phyloP scores from a whole-genome alignment of 257 asterid genomes.

The Nicotiana tomentosiformis region DNA sequence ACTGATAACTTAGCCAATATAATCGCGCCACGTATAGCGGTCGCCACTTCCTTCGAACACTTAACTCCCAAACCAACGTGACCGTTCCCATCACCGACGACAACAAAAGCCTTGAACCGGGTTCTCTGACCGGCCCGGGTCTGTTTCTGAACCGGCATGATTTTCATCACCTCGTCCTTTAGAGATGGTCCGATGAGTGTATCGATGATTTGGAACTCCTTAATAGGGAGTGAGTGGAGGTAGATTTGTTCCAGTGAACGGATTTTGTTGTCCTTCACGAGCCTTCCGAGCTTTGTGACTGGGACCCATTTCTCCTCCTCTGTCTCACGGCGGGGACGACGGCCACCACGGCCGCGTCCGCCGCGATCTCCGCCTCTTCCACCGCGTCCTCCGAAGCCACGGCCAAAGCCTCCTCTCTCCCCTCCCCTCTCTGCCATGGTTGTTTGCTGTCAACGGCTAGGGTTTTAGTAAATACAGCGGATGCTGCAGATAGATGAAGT shows the following conservation, averaged over 20 bases:
- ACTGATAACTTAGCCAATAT: conserved; percentile 73
- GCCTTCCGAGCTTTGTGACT: conserved; percentile 69
- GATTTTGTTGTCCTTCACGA: conserved; percentile 61
- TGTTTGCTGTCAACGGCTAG: background rate
- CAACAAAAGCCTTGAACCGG: conserved; percentile 86
- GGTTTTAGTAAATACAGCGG: background rate
- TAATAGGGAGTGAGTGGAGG: conserved; percentile 83
- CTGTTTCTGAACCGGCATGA: conserved; percentile 96
- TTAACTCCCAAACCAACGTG: conserved; percentile 87
- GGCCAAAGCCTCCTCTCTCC: conserved; percentile 71
- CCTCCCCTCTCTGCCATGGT: conserved; percentile 31
- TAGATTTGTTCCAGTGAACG: conserved; percentile 67
- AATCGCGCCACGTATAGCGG: conserved; percentile 81
- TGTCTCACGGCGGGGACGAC: conserved; percentile 60
- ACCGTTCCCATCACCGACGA: conserved; percentile 78
- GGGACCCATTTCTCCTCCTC: conserved; percentile 97
- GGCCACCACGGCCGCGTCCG: conserved; percentile 62
- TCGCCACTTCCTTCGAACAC: conserved; percentile 90
- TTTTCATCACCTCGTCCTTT: conserved; percentile 88
- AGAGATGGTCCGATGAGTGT: conserved; percentile 54
- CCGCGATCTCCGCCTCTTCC: conserved; percentile 52
- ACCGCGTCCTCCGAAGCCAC: conserved; percentile 70
- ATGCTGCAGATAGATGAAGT: no score
- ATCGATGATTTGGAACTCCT: conserved; percentile 74
- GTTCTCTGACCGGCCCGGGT: conserved; percentile 96